Base-by-base conservation (phyloP, 139 green algal species). In the Coelastrella sp. region DNA sequence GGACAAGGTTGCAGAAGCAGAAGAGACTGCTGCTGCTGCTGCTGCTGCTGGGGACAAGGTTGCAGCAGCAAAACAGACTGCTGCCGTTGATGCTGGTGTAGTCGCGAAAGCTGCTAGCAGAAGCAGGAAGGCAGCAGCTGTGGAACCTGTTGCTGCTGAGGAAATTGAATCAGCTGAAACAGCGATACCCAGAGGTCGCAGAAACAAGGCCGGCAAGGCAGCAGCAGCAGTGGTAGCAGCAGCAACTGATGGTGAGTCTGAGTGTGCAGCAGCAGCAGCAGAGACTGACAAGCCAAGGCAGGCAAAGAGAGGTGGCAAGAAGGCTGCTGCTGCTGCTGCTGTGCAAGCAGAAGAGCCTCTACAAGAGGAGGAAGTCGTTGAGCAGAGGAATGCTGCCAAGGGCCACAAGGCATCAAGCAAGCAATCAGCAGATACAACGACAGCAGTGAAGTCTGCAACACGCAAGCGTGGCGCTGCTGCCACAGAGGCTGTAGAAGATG, bases 401-500 rank as follows among this genome's bases (percentile, higher is more conserved):
- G 38, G 67, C 1, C 3, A 7, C 27, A 40, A 77, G 40, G 19
- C 38, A 21, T 37, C 19, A 35, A n/a, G 19, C 11, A 13, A 74
- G 35, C 34, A 35, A 35, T 17, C 34, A 57, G 67, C 72, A 63
- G 9, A 43, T 2, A 38, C 59, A 63, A 37, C 69, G 2, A 19
- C 34, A 37, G 8, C 69, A 78, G 34, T 37, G 37, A 17, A 5
- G 25, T 37, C 15, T 17, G 40, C 30, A 21, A 41, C n/a, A 1
- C 45, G 43, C 43, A 63, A 62, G 30, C 45, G 72, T 63, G 72
- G 27, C 60, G 76, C 40, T 50, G 76, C 76, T 73, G 75, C 75
- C 27, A 71, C 62, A 40, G 23, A 40, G 68, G 25, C 41, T 41
- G 62, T 8, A 11, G 34, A 38, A 15, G 4, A 38, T 8, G 27